A percentile compares a stretch with the other conserved stretches of the same genome.
Conservation (phyloP, 2,329 filamentous ascomycete species). For the Stagonosporopsis vannaccii region DNA sequence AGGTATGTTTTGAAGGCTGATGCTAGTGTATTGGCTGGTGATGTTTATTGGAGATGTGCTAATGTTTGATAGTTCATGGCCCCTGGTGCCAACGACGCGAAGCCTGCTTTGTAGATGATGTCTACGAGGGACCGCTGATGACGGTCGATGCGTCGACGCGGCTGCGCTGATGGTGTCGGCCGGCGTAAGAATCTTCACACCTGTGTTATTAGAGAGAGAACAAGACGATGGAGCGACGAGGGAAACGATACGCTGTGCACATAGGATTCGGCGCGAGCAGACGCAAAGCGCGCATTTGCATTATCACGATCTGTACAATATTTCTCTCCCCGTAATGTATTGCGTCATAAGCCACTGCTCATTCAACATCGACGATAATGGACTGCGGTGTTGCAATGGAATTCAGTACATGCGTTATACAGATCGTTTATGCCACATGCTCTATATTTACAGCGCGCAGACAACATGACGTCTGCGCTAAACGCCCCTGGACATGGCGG, state of each 20-base stretch:
- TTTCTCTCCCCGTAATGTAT: slow-evolving; percentile 40
- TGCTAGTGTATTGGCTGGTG: not conserved
- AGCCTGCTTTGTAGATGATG: slow-evolving; percentile 44
- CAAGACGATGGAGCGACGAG: slow-evolving; percentile 13
- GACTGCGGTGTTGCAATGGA: not conserved
- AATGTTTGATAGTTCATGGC: slow-evolving; percentile 42
- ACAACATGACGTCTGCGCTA: slow-evolving; percentile 17
- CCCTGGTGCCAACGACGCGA: slow-evolving; percentile 41
- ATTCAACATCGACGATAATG: not conserved
- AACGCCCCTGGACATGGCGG: slow-evolving; percentile 9
- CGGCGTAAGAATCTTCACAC: slow-evolving; percentile 24
- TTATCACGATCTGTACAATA: slow-evolving; percentile 37
- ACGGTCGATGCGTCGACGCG: not conserved
- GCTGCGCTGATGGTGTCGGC: not conserved
- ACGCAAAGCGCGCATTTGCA: slow-evolving; percentile 15
- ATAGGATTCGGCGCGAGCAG: slow-evolving; percentile 19
- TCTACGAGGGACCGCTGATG: not conserved
- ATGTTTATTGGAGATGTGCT: slow-evolving; percentile 6
- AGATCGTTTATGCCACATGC: slow-evolving; percentile 28
- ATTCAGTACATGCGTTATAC: slow-evolving; percentile 17
- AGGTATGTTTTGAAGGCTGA: slow-evolving; percentile 59
- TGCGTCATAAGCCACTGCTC: slow-evolving; percentile 19
- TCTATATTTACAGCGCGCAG: slow-evolving; percentile 45
- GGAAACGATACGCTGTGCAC: slow-evolving; percentile 25
- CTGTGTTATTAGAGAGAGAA: slow-evolving; percentile 28